A percentile compares a stretch with the other conserved stretches of the same genome.
Conservation (phyloP, 2,329 filamentous ascomycete genomes). For the Macrophomina pseudophaseolina region DNA sequence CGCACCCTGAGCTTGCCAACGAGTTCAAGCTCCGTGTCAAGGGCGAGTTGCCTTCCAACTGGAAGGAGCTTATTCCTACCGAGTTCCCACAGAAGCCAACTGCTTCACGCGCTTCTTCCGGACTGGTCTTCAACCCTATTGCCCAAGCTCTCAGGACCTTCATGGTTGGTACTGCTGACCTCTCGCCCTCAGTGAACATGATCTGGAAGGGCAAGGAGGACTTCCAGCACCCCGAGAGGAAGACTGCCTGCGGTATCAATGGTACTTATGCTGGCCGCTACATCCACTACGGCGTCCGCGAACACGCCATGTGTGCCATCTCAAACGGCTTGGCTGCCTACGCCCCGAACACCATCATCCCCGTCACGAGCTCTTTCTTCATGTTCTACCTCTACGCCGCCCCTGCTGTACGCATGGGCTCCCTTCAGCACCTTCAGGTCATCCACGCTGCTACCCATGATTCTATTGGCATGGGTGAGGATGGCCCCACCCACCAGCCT, state of each 20-base stretch:
- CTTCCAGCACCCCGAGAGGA: slow-evolving; percentile 51
- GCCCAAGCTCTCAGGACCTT: slow-evolving; percentile 88
- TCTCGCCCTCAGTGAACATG: slow-evolving; percentile 60
- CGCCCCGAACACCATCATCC: slow-evolving; percentile 56
- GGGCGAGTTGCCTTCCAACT: slow-evolving; percentile 56
- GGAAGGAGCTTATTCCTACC: slow-evolving; percentile 57
- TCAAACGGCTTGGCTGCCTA: slow-evolving; percentile 65
- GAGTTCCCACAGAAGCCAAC: slow-evolving; percentile 55
- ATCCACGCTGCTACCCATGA: slow-evolving; percentile 69
- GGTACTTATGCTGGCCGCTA: slow-evolving; percentile 62
- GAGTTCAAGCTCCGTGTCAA: slow-evolving; percentile 56
- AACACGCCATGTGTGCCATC: slow-evolving; percentile 46
- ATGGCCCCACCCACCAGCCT: slow-evolving; percentile 68
- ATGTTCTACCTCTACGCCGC: slow-evolving; percentile 68
- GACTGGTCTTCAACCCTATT: slow-evolving; percentile 59
- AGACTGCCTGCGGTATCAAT: slow-evolving; percentile 55
- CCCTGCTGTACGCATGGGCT: slow-evolving; percentile 65
- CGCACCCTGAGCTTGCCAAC: slow-evolving; percentile 55
- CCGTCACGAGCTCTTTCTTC: slow-evolving; percentile 65
- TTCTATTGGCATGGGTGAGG: slow-evolving; percentile 63
- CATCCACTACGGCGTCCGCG: slow-evolving; percentile 47
- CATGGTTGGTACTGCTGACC: slow-evolving; percentile 72
- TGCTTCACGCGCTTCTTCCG: slow-evolving; percentile 57
- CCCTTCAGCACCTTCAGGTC: slow-evolving; percentile 59
- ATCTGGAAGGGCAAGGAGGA: slow-evolving; percentile 58